Base-by-base conservation (phyloP, 2,329 filamentous ascomycete species). In the Aspergillus ustus region DNA sequence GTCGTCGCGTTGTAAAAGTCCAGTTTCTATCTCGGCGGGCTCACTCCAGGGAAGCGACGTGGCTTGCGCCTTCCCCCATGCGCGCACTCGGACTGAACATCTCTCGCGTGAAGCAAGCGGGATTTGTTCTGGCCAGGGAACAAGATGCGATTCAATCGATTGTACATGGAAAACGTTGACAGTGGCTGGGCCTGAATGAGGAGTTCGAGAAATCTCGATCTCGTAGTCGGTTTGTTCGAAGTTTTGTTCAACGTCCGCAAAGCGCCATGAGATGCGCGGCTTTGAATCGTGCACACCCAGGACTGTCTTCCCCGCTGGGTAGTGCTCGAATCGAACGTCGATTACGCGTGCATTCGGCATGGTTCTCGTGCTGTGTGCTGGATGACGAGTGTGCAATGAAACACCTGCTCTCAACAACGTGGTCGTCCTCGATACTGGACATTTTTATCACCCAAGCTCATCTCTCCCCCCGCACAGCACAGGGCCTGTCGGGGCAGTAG, bases 21-120 rank as follows among this genome's bases (percentile, higher is more conserved):
- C 78, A 8, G 68, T 67, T 60, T 80, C 78, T 20, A 79, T 64
- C 2, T 52, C 37, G 66, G 70, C 11, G 56, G 61, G 63, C 5
- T 52, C 2, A 52, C 61, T 62, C 67, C 67, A 63, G 48, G 60
- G 59, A 4, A 40, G 63, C 57, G 25, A 43, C 20, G 9, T 25
- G 17, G 37, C 44, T 25, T 17, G 48, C 4, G 7, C 49, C 9
- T 34, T n/a, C 5, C 34, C 64, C 44, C 62, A 60, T 11, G 57
- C 53, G 17, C 66, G 63, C 25, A 72, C 63, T 15, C 66, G 66
- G 6, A 69, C 59, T 17, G 48, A 43, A 15, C 50, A 63, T 17
- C 34, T 49, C 48, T 67, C 65, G 17, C 69, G 54, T 3, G 70
- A 71, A n/a, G 40, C 25, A 7, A 72, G 59, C 6, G 69, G 9